Conservation (phyloP, 805 yeast genomes). For the Citeromyces nyonsensis region DNA sequence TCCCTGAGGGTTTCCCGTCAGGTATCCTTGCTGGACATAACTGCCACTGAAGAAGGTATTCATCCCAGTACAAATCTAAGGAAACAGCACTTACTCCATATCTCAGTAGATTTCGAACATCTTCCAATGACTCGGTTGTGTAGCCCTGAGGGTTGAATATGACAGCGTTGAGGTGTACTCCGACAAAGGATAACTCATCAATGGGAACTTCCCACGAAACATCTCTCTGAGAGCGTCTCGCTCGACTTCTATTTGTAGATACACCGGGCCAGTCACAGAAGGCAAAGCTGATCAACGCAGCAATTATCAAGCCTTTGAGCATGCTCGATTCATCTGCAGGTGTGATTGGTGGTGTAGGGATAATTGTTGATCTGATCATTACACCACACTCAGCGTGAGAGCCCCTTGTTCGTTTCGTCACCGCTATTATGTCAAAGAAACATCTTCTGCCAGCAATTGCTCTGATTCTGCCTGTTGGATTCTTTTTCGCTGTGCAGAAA, state of each 20-base stretch:
- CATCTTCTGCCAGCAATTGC: too few relatives aligned
- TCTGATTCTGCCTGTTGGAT: too few relatives aligned
- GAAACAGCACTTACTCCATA: slow-evolving; percentile 30
- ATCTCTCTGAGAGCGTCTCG: slow-evolving; percentile 31
- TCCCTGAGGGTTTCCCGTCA: slow-evolving; percentile 4
- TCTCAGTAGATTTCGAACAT: slow-evolving; percentile 16
- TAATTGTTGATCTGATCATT: too few relatives aligned
- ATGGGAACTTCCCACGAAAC: slow-evolving; percentile 21
- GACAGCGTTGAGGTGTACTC: slow-evolving; percentile 18
- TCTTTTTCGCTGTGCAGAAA: not conserved
- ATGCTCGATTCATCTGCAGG: not conserved
- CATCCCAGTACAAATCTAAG: slow-evolving; percentile 43
- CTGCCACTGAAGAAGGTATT: slow-evolving; percentile 30
- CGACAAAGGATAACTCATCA: slow-evolving; percentile 21
- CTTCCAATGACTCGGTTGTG: slow-evolving; percentile 12
- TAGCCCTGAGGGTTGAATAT: slow-evolving; percentile 18
- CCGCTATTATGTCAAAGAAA: too few relatives aligned
- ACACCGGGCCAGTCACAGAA: slow-evolving; percentile 15
- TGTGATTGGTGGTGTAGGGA: too few relatives aligned
- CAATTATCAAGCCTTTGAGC: too few relatives aligned
- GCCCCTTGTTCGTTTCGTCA: too few relatives aligned
- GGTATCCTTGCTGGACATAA: slow-evolving; percentile 28
- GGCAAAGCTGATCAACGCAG: too few relatives aligned
- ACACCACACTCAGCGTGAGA: too few relatives aligned
- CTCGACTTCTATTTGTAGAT: slow-evolving; percentile 15